Base-by-base conservation (phyloP, 2,329 filamentous ascomycete species). In the Annulohypoxylon truncatum region DNA sequence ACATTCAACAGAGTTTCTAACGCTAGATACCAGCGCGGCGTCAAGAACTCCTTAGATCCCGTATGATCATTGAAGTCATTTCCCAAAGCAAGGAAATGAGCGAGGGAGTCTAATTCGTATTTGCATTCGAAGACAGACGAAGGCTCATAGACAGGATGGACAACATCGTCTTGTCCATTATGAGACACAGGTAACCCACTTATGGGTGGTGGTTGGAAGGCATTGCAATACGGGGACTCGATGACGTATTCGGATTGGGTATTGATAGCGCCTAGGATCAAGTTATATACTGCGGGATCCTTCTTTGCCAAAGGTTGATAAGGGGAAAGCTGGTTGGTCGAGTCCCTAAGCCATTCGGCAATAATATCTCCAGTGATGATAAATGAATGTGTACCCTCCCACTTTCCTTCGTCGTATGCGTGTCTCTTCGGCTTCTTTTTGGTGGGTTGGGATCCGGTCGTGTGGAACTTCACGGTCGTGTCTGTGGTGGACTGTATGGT, bases 221-320 rank as follows among this genome's bases (percentile, higher is more conserved):
- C 96, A 78, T 99, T 98, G 85, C 96, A 99, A 81, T 98, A 99
- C 0, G 96, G 96, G 1, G 92, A 94, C 74, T 93, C 89, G 67
- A 98, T 97, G 42, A 99, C 92, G 75, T 94, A 98, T 78, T 98
- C 95, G 13, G 92, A 87, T 80, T 99, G 96, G 0, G 96, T 98
- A 78, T 97, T 97, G 81, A 98, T 97, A 42, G 95, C 95, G 20
- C 96, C 96, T 1, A 96, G 82, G 24, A 99, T 93, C 56, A 99
- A 82, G 67, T 87, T 90, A 76, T 90, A 89, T 53, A 99, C 90
- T 42, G 85, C 86, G 38, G 88, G 87, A 75, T 98, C 94, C 69
- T 93, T 92, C 74, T 89, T 92, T 2, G 94, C 92, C 22, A 99
- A 83, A 0, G 87, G 82, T 76, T 97, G 95, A 76, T 99, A 99